Percentiles rank a stretch among this genome's conserved stretches.
Evolutionary conservation across 768 basidiomycete genomes (phyloP).

Genomic region (Porphyrellus cyaneotinctus): DNA sequence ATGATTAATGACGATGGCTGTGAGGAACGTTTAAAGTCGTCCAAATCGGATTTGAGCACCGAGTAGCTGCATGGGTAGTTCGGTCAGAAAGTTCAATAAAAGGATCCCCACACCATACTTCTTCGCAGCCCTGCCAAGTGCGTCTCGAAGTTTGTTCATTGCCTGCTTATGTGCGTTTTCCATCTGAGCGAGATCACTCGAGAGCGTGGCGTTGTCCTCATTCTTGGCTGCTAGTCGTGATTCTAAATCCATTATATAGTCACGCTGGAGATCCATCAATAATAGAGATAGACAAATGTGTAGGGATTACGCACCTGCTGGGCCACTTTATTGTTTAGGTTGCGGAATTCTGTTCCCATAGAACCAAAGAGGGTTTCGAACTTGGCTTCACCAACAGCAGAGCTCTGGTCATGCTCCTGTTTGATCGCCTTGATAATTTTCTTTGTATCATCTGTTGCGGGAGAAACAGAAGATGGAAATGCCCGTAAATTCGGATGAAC

Average conservation of each 20-base stretch:
- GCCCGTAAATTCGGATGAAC: background rate
- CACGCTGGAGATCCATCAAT: constrained; percentile 12
- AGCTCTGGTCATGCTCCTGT: constrained; percentile 3
- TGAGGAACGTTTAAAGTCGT: constrained; percentile 24
- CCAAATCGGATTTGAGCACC: constrained; percentile 29
- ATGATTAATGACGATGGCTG: constrained; percentile 21
- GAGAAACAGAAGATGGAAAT: background rate
- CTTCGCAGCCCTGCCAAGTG: constrained; percentile 13
- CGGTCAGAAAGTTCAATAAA: background rate
- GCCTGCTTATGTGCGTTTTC: constrained; percentile 13
- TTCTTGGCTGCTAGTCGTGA: constrained; percentile 15
- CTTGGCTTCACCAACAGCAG: background rate
- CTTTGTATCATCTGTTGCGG: constrained; percentile 9
- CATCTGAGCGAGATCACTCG: constrained; percentile 10
- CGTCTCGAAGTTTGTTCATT: constrained; percentile 16
- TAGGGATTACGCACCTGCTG: constrained; percentile 11
- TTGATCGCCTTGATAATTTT: background rate
- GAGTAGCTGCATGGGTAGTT: constrained; percentile 21
- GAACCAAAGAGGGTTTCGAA: constrained; percentile 3
- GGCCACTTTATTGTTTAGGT: constrained; percentile 7
- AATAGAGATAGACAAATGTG: background rate
- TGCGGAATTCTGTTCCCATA: background rate
- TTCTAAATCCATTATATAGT: constrained; percentile 17
- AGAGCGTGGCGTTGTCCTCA: constrained; percentile 11
- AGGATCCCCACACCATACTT: constrained; percentile 11